Evolutionary conservation across 2,329 filamentous ascomycete genomes (phyloP).

Genomic region (Ambrosiella cleistominuta): DNA sequence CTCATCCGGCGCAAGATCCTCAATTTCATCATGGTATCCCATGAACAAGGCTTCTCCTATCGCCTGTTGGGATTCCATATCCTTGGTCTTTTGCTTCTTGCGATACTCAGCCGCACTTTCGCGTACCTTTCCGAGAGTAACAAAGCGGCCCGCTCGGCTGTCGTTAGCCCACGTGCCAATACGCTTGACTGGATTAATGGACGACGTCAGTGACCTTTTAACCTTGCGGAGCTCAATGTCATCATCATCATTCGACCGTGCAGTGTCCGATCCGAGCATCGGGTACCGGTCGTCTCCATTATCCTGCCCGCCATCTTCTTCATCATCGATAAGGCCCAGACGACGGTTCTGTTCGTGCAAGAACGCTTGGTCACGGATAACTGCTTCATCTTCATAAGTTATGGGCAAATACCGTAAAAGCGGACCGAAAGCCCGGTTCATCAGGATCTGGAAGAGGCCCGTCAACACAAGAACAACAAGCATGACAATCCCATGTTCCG

Average conservation of each 20-base stretch:
- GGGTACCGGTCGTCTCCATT: conserved; percentile 25
- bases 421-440: conserved; percentile 72
- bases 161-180: conserved; percentile 29
- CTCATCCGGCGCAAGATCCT: conserved; percentile 81
- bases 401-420: conserved; percentile 81
- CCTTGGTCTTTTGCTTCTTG: conserved; percentile 32
- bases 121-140: conserved; percentile 11
- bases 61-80: conserved; percentile 54
- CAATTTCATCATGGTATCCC: conserved; percentile 79
- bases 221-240: conserved; percentile 24
- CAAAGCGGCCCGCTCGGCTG: conserved; percentile 13
- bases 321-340: conserved; percentile 41
- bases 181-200: conserved; percentile 29
- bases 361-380: conserved; percentile 78
- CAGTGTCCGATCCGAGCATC: conserved; percentile 12
- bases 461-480: conserved; percentile 58
- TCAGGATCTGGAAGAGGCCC: conserved; percentile 55
- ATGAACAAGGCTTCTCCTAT: conserved; percentile 73
- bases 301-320: conserved; percentile 27
- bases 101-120: conserved; percentile 30
- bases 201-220: conserved; percentile 14
- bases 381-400: conserved; percentile 87
- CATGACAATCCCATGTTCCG: conserved; percentile 71
- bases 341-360: conserved; percentile 57
- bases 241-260: conserved; percentile 14